A percentile compares a stretch with the other conserved stretches of the same genome.
These are phyloP conservation scores for Leccinum imitatum DNA, from an alignment of 768 basidiomycete genomes.

Conservation along the genomic window DNA sequence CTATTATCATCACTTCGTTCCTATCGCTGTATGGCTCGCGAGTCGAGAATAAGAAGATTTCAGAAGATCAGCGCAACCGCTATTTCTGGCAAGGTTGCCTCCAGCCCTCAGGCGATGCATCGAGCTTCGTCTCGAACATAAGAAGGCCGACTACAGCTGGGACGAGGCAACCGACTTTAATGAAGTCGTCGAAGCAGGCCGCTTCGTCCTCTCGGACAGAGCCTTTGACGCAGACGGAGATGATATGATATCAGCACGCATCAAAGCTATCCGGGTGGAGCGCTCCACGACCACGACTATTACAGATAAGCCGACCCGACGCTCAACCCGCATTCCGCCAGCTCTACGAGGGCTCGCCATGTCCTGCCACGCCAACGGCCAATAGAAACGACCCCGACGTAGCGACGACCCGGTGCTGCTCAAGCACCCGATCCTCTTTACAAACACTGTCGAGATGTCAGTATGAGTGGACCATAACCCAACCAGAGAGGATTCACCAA, in stretches of 20 bases:
- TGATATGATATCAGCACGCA: not conserved
- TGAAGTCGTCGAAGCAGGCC: not conserved
- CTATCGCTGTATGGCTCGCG: not conserved
- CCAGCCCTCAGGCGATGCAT: not conserved
- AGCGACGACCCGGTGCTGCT: no score
- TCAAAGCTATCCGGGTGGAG: not conserved
- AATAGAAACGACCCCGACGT: no score
- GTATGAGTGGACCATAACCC: no score
- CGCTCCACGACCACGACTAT: not conserved
- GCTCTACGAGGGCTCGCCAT: constrained; percentile 45
- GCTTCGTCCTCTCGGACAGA: not conserved
- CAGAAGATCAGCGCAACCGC: not conserved
- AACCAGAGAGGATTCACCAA: no score
- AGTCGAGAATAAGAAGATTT: not conserved
- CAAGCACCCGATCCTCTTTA: no score
- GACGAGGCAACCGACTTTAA: not conserved
- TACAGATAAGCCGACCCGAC: no score
- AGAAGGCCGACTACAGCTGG: not conserved
- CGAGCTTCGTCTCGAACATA: not conserved
- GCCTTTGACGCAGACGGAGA: not conserved
- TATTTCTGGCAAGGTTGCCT: not conserved
- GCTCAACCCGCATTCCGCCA: not conserved
- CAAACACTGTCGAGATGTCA: no score
- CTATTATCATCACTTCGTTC: not conserved
- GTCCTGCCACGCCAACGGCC: constrained; percentile 65